Evolutionary conservation across 768 basidiomycete species (phyloP).

Genomic region (Daedaleopsis sinensis): DNA sequence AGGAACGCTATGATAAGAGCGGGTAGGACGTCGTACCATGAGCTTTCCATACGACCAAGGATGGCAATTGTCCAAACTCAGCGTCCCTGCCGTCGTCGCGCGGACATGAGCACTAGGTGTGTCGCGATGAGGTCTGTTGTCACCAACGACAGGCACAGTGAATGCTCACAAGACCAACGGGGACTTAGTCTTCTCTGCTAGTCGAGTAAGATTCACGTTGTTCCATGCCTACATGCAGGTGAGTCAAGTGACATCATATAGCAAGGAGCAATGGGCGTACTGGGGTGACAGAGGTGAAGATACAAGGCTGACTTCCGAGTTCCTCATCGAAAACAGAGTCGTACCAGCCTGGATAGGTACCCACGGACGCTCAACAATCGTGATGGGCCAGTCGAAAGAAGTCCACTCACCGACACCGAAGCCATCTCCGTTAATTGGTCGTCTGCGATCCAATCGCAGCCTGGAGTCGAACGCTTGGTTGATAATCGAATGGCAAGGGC

Average conservation of each 20-base stretch:
- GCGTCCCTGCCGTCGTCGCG: constrained; percentile 88
- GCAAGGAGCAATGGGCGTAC: constrained; percentile 45
- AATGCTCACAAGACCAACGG: constrained; percentile 86
- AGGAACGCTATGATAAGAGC: background rate
- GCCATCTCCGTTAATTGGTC: constrained; percentile 94
- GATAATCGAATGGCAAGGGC: constrained; percentile 94
- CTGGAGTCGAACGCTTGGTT: constrained; percentile 97
- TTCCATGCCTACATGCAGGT: constrained; percentile 80
- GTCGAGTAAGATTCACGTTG: constrained; percentile 87
- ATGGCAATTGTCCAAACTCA: constrained; percentile 94
- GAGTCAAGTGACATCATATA: background rate
- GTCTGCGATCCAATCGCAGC: constrained; percentile 74
- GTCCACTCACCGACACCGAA: constrained; percentile 84
- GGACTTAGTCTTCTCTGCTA: constrained; percentile 97
- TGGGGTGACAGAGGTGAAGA: constrained; percentile 94
- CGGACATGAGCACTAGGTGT: constrained; percentile 79
- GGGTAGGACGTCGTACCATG: constrained; percentile 59
- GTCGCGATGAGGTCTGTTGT: background rate
- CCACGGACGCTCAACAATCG: constrained; percentile 1
- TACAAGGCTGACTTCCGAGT: constrained; percentile 85
- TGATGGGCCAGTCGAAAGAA: background rate
- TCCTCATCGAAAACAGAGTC: constrained; percentile 85
- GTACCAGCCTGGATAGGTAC: constrained; percentile 76
- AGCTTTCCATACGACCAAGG: constrained; percentile 91
- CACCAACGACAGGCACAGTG: no score